Evolutionary conservation across 768 basidiomycete genomes (phyloP), one percentile per base, ranked within the genome.

Genomic region (Lactarius deliciosus): DNA sequence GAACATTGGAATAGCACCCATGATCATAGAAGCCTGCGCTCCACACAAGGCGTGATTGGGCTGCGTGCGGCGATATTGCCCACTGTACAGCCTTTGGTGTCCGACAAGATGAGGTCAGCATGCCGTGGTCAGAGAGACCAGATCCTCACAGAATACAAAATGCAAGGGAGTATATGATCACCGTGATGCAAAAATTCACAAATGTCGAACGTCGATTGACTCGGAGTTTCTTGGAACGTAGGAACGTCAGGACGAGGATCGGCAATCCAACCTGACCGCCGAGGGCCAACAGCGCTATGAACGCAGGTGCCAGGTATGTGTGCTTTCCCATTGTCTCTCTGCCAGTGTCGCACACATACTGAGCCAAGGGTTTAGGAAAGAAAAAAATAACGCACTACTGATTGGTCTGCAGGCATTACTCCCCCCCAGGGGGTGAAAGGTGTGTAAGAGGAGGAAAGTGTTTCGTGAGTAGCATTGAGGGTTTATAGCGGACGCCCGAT

Each of bases 201-300:
- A 86, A 77, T 1, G 81, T 81, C 0, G 84, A 82, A 61, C 82
- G 83, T 63, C 82, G 81, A 43, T 76, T 74, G 32, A n/a, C n/a
- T n/a, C n/a, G n/a, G n/a, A 80, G 73, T 53, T 76, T 79, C 69
- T 77, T 81, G 60, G 78, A 80, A 28, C 80, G 65, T 20, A 82
- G 70, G 58, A 81, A 80, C 13, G 81, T 84, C 15, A 78, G 66
- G 38, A 86, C 73, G 45, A 86, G 75, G 11, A 83, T 66, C 16
- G 83, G 84, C 15, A 86, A 74, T 55, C 82, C 80, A 50, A 85
- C 72, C 64, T 86, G 82, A 1, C 85, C 86, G 40, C 84, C 86
- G 45, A 77, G 68, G 30, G 85, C 76, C 62, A 84, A 81, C 8
- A 87, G 75, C 25, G 75, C 76, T 60, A 86, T 76, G 71, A 79